Percentiles rank a stretch among this genome's conserved stretches.
phyloP scores from a whole-genome alignment of 2,329 filamentous ascomycete species.

The Taxawa tesnikishii region DNA sequence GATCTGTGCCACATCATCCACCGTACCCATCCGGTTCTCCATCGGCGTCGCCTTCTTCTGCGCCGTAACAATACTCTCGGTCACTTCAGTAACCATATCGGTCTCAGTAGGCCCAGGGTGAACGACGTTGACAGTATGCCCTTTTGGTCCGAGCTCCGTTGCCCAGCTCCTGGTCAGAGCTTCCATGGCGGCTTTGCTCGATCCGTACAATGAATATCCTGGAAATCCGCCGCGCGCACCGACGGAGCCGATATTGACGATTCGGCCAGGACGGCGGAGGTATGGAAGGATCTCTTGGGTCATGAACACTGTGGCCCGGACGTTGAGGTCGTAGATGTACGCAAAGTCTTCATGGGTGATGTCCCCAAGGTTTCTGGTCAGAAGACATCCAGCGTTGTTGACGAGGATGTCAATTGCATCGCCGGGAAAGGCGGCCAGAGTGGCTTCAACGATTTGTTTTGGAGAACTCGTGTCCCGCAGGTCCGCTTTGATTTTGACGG shows the following conservation, averaged over 20 bases:
- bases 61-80: conserved; percentile 33
- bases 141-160: conserved; percentile 31
- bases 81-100: conserved; percentile 14
- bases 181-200: conserved; percentile 39
- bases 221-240: conserved; percentile 22
- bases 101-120: conserved; percentile 32
- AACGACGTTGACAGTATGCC: conserved; percentile 34
- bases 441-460: conserved; percentile 24
- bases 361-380: conserved; percentile 26
- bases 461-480: conserved; percentile 22
- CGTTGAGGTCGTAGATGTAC: conserved; percentile 28
- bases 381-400: conserved; percentile 23
- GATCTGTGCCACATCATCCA: conserved; percentile 36
- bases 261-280: conserved; percentile 24
- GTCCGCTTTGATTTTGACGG: conserved; percentile 27
- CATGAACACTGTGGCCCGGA: conserved; percentile 28
- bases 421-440: conserved; percentile 24
- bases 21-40: conserved; percentile 36
- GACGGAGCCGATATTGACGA: conserved; percentile 32
- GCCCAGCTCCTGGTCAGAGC: conserved; percentile 33
- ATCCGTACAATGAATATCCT: conserved; percentile 35
- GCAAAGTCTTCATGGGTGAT: conserved; percentile 28
- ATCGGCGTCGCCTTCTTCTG: conserved; percentile 41
- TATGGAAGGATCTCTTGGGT: conserved; percentile 27
- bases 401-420: conserved; percentile 27